Percentiles rank a stretch among this genome's conserved stretches.
phyloP scores from a whole-genome alignment of 2,329 filamentous ascomycete species.

The Trichoderma arundinaceum region DNA sequence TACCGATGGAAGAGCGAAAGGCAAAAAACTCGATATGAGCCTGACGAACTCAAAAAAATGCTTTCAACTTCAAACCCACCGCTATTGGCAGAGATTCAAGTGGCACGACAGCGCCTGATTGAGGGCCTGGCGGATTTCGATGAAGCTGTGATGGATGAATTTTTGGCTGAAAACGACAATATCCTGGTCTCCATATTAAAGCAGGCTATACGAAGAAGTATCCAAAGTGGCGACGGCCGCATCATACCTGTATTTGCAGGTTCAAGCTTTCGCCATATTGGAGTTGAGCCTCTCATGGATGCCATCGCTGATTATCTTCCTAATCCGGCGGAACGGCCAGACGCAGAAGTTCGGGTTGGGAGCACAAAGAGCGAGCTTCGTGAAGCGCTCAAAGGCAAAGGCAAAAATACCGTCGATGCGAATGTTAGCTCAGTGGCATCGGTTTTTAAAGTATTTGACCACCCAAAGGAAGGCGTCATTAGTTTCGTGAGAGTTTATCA shows the following conservation, averaged over 20 bases:
- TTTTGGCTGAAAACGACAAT: slow-evolving; percentile 77
- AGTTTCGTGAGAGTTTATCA: slow-evolving; percentile 94
- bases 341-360: slow-evolving; percentile 76
- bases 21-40: slow-evolving; percentile 46
- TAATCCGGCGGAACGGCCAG: slow-evolving; percentile 77
- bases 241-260: slow-evolving; percentile 88
- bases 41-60: slow-evolving; percentile 45
- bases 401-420: slow-evolving; percentile 46
- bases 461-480: slow-evolving; percentile 81
- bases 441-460: slow-evolving; percentile 94
- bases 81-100: slow-evolving; percentile 70
- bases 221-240: slow-evolving; percentile 70
- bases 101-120: slow-evolving; percentile 76
- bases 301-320: slow-evolving; percentile 87
- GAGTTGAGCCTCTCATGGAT: slow-evolving; percentile 89
- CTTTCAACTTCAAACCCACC: slow-evolving; percentile 54
- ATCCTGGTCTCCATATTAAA: slow-evolving; percentile 72
- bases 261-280: slow-evolving; percentile 91
- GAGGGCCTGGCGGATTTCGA: slow-evolving; percentile 89
- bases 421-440: slow-evolving; percentile 61
- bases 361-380: slow-evolving; percentile 50
- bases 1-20: slow-evolving; percentile 68
- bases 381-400: slow-evolving; percentile 48
- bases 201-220: slow-evolving; percentile 73
- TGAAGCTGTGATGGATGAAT: slow-evolving; percentile 82